Percentiles rank a stretch among this genome's conserved stretches.
phyloP scores from a whole-genome alignment of 805 yeast species.

The Metschnikowia baotianmanensis region DNA sequence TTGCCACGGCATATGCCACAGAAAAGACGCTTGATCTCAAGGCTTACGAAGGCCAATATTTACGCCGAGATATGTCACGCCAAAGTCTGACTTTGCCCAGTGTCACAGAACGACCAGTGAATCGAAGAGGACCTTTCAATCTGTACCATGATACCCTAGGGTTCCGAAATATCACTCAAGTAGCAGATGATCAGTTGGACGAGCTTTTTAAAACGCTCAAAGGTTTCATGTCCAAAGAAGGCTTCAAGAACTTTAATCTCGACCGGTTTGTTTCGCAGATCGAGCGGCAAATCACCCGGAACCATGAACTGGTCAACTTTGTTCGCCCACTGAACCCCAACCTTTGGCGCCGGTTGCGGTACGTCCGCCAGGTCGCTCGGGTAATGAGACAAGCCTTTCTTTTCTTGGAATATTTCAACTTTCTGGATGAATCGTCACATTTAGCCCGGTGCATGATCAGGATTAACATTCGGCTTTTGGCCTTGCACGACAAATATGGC shows the following conservation, averaged over 20 bases:
- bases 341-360: neutral
- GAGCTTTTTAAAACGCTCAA: neutral
- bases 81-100: too few species aligned
- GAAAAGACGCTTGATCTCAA: too few species aligned
- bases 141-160: too few species aligned
- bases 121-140: too few species aligned
- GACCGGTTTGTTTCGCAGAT: neutral
- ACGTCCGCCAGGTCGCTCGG: neutral
- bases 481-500: neutral
- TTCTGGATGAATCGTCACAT: neutral
- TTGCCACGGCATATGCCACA: too few species aligned
- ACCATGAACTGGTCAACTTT: neutral
- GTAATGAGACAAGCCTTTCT: neutral
- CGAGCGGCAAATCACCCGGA: neutral
- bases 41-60: too few species aligned
- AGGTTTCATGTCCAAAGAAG: neutral
- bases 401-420: neutral
- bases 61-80: too few species aligned
- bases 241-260: neutral
- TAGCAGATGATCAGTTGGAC: neutral
- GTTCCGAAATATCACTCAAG: too few species aligned
- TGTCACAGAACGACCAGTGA: too few species aligned
- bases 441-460: neutral
- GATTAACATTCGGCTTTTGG: neutral
- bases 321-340: neutral